phyloP scores from a whole-genome alignment of 2,329 filamentous ascomycete genomes.

The Teratosphaeriaceae sp. region DNA sequence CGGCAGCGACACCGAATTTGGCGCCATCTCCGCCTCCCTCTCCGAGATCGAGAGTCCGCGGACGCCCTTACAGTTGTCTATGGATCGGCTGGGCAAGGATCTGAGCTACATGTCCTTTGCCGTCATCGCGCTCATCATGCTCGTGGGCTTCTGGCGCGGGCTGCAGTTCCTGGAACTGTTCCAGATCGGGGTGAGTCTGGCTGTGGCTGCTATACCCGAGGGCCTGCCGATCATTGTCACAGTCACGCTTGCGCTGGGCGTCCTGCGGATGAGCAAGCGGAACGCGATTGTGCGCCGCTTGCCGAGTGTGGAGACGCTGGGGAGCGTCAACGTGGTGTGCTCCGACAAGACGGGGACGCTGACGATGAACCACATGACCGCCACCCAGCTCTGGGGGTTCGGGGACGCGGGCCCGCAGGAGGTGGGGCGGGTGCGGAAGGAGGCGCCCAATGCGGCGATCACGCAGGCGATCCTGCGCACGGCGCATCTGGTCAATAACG shows the following conservation, averaged over 20 bases:
- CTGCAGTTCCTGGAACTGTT: slow-evolving; percentile 91
- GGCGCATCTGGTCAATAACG: slow-evolving; percentile 96
- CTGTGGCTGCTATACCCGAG: slow-evolving; percentile 93
- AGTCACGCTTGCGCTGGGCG: slow-evolving; percentile 88
- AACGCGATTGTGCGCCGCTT: slow-evolving; percentile 93
- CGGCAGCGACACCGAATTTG: slow-evolving; percentile 88
- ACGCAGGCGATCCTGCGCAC: slow-evolving; percentile 78
- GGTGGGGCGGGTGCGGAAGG: slow-evolving; percentile 47
- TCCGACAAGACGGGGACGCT: slow-evolving; percentile 97
- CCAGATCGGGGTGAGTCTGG: slow-evolving; percentile 92
- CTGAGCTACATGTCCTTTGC: slow-evolving; percentile 94
- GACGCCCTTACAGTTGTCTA: slow-evolving; percentile 88
- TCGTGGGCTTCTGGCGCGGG: slow-evolving; percentile 85
- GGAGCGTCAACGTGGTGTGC: slow-evolving; percentile 99
- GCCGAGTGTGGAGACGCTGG: slow-evolving; percentile 93
- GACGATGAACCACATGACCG: slow-evolving; percentile 98
- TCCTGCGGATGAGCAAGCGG: slow-evolving; percentile 90
- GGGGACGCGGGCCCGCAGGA: slow-evolving; percentile 52
- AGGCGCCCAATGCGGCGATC: slow-evolving; percentile 59
- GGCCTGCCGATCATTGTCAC: slow-evolving; percentile 97
- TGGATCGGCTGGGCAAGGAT: slow-evolving; percentile 96
- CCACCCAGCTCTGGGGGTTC: slow-evolving; percentile 94
- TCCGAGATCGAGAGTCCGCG: slow-evolving; percentile 92
- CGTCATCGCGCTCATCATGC: slow-evolving; percentile 86
- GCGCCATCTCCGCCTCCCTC: slow-evolving; percentile 88